phyloP scores from a whole-genome alignment of 148 eudicot genomes.

The Rhododendron ovatum region DNA sequence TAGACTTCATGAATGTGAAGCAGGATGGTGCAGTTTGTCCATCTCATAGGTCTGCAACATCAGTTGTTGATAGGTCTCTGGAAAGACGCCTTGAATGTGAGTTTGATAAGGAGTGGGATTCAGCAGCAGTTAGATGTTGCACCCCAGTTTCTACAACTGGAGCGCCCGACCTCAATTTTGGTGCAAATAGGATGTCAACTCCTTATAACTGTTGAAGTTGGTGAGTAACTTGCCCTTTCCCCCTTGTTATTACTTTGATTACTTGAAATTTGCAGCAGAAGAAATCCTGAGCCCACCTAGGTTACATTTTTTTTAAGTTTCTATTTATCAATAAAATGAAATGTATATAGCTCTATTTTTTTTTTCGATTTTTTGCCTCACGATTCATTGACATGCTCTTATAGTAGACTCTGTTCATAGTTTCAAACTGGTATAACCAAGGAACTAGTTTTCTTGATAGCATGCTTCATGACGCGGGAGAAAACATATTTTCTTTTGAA shows the following conservation, averaged over 20 bases:
- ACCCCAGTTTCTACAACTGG: conserved; percentile 31
- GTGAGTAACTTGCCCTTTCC: conserved; percentile 16
- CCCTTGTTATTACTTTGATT: not conserved
- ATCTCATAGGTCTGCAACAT: conserved; percentile 15
- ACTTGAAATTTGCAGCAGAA: not conserved
- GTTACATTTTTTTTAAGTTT: not conserved
- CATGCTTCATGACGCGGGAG: not conserved
- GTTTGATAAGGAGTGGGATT: conserved; percentile 62
- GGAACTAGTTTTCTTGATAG: not conserved
- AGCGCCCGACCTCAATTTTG: conserved; percentile 18
- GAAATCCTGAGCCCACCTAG: not conserved
- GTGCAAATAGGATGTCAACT: conserved; percentile 22
- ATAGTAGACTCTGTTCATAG: no score
- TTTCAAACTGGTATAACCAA: not conserved
- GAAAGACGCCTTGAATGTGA: conserved; percentile 59
- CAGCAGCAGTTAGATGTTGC: conserved; percentile 21
- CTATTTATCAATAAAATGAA: not conserved
- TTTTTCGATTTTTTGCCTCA: not conserved
- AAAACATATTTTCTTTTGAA: not conserved
- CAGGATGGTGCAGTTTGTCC: conserved; percentile 10
- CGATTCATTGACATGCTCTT: not conserved
- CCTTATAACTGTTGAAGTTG: conserved; percentile 22
- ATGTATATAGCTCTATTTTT: not conserved
- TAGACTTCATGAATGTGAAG: conserved; percentile 7
- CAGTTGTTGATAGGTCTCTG: conserved; percentile 24